These are phyloP conservation scores for Penicillium freii DNA, from an alignment of 2,329 filamentous ascomycete genomes.

Conservation along the genomic window DNA sequence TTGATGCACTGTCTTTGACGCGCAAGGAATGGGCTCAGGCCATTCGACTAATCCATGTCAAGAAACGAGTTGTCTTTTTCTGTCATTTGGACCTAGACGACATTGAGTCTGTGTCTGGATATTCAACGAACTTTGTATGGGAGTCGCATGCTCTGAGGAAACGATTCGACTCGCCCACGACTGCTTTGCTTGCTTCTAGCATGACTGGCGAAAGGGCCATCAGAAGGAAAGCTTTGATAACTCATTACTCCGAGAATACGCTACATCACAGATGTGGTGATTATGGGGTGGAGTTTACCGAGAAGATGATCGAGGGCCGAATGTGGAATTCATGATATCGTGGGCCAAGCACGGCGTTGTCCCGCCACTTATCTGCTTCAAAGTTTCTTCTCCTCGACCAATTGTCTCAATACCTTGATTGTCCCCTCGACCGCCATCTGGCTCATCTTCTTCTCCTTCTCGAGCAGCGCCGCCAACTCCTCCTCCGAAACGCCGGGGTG, in stretches of 20 bases:
- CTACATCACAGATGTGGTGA: constrained; percentile 2
- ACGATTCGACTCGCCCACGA: constrained; percentile 5
- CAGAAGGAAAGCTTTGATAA: background rate
- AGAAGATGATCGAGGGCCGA: background rate
- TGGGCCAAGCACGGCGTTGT: background rate
- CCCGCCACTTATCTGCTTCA: constrained; percentile 1
- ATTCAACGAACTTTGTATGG: background rate
- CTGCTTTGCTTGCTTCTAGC: constrained; percentile 1
- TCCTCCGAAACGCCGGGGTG: constrained; percentile 28
- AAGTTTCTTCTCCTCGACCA: constrained; percentile 19
- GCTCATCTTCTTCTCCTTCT: constrained; percentile 24
- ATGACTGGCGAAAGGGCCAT: constrained; percentile 1
- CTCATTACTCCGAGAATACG: background rate
- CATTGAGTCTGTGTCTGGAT: background rate
- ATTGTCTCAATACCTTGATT: constrained; percentile 17
- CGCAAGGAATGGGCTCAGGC: constrained; percentile 5
- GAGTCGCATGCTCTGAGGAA: background rate
- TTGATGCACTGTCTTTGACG: constrained; percentile 1
- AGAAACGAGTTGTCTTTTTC: background rate
- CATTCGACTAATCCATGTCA: constrained; percentile 4
- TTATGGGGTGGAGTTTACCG: background rate
- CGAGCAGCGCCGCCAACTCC: constrained; percentile 13
- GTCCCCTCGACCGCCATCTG: constrained; percentile 24
- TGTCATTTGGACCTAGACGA: background rate
- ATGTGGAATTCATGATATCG: background rate